These are phyloP conservation scores for Colletotrichum sp. DNA, from an alignment of 2,329 filamentous ascomycete species.

Conservation along the genomic window DNA sequence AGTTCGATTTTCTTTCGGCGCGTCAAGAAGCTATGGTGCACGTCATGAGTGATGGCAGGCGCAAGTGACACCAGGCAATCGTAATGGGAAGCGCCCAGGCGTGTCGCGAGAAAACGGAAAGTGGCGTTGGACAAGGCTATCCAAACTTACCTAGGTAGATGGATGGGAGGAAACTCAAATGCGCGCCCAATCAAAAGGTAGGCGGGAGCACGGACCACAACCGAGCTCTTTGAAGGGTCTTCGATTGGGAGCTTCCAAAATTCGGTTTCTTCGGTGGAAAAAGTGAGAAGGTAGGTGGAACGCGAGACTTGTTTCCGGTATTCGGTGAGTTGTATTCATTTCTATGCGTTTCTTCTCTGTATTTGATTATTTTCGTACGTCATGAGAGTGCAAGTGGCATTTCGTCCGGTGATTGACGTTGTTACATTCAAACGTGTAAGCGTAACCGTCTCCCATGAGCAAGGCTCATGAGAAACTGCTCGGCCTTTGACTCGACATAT, in stretches of 20 bases:
- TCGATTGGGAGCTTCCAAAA: not conserved
- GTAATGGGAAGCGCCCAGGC: not conserved
- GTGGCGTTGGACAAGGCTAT: not conserved
- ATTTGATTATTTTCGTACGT: not conserved
- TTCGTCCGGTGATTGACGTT: not conserved
- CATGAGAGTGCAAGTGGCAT: not conserved
- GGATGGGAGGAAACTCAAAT: not conserved
- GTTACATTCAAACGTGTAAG: not conserved
- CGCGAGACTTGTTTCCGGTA: not conserved
- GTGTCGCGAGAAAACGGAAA: not conserved
- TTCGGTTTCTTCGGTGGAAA: constrained; percentile 5
- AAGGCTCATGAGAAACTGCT: not conserved
- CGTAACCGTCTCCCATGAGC: not conserved
- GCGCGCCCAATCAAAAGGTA: constrained; percentile 3
- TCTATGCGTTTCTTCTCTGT: not conserved
- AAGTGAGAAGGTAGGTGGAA: not conserved
- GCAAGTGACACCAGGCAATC: not conserved
- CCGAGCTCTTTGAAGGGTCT: not conserved
- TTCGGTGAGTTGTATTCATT: not conserved
- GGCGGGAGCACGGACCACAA: not conserved
- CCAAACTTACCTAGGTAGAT: not conserved
- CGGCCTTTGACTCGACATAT: not conserved
- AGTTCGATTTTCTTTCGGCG: not conserved
- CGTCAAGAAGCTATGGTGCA: too few species aligned
- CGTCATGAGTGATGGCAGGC: not conserved